These are phyloP conservation scores for Kitagawia praeruptora DNA, from an alignment of 129 eudicot species.

Conservation along the genomic window DNA sequence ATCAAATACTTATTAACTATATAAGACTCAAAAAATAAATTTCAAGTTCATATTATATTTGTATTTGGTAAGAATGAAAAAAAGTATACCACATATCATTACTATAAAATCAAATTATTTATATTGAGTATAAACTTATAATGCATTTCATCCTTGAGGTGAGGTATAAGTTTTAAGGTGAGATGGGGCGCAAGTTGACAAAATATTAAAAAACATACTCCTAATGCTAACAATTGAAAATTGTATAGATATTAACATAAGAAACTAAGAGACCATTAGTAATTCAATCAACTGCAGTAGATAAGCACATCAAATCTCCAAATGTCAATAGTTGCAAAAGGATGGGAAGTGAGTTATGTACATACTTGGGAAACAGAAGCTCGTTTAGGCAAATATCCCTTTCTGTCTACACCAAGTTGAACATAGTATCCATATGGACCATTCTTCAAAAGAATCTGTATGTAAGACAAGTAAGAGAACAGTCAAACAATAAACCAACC, in stretches of 20 bases:
- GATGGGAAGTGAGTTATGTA: background rate
- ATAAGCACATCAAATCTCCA: background rate
- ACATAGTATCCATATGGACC: conserved; percentile 96
- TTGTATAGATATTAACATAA: background rate
- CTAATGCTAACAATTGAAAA: background rate
- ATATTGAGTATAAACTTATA: background rate
- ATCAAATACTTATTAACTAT: too few species aligned
- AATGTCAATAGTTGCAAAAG: background rate
- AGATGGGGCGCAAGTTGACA: background rate
- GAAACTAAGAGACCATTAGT: background rate
- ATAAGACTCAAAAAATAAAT: too few species aligned
- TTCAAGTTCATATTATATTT: too few species aligned
- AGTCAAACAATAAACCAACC: background rate
- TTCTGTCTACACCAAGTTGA: conserved; percentile 94
- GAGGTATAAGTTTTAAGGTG: background rate
- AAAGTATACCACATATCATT: too few species aligned
- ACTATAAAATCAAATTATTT: too few species aligned
- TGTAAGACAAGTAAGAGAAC: background rate
- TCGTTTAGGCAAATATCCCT: conserved; percentile 80
- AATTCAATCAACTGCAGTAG: background rate
- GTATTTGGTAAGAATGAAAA: too few species aligned
- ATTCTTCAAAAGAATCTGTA: conserved; percentile 62
- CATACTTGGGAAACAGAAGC: conserved; percentile 58
- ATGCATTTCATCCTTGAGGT: background rate
- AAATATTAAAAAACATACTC: background rate